Base-by-base conservation (phyloP, 495 filamentous ascomycete genomes). In the Hypoxylon lienhwacheense region DNA sequence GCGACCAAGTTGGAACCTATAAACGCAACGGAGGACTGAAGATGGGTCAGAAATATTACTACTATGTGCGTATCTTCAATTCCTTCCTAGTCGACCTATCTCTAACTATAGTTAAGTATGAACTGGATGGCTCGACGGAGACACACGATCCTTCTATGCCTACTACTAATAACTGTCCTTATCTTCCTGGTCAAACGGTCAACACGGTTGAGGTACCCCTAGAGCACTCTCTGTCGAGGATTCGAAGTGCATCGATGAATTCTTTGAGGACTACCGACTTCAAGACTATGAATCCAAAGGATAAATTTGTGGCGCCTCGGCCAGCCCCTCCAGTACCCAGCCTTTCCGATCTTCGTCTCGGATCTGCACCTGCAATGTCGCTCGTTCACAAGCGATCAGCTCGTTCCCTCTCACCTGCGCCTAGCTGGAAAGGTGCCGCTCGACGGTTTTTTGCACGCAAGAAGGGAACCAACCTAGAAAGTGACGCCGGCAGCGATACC, bases 21-120 rank as follows among this genome's bases (percentile, higher is more conserved):
- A 83, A 82, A 62, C 81, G 90, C 46, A 78, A 79, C 24, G 91
- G 90, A 21, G 91, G 86, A 16, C 77, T 96, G 47, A 93, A 87
- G 69, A 93, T 93, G 88, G 91, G 90, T 20, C 83, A 84, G n/a
- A 90, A 83, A 6, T 96, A 96, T 71, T 95, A 91, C 81, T 96
- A 95, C 74, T 95, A 91, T 72, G 90, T 93, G 71, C 72, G 89
- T 72, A 44, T 41, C 8, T 46, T 40, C 26, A 42, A 48, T 58
- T 35, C 32, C 33, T 37, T 33, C 22, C 56, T 66, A 46, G 66
- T 45, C n/a, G 34, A 5, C 5, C 21, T 26, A n/a, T n/a, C n/a
- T n/a, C n/a, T n/a, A n/a, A n/a, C n/a, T n/a, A n/a, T n/a, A n/a
- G n/a, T 50, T 45, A 47, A 95, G 88, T 96, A 95, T 65, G 77